Conservation (phyloP, 2,329 filamentous ascomycete genomes). For the Pyrenochaeta sp. region DNA sequence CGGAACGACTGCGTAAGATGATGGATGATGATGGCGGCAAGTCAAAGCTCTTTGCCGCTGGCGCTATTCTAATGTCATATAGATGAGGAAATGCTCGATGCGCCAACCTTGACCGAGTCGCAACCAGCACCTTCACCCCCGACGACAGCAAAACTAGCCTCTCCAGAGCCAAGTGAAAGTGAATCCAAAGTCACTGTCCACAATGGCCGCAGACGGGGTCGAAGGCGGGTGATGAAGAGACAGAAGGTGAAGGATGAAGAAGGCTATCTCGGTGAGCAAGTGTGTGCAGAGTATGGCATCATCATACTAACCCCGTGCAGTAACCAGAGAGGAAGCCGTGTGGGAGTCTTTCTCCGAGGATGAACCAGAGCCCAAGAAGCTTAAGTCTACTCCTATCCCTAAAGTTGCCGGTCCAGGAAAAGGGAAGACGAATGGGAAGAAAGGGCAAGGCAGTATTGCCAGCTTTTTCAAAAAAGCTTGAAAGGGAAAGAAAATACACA, state of each 20-base stretch:
- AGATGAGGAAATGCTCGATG: constrained; percentile 67
- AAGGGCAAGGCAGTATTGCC: constrained; percentile 83
- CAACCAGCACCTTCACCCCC: constrained; percentile 50
- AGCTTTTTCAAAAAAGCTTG: constrained; percentile 86
- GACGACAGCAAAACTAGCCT: constrained; percentile 23
- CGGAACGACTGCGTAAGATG: constrained; percentile 73
- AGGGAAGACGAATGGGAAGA: constrained; percentile 54
- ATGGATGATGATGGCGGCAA: constrained; percentile 75
- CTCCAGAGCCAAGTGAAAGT: constrained; percentile 28
- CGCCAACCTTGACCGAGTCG: constrained; percentile 49
- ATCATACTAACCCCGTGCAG: constrained; percentile 55
- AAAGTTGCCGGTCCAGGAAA: constrained; percentile 58
- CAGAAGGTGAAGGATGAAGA: constrained; percentile 86
- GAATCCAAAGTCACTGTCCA: constrained; percentile 56
- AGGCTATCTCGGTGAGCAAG: constrained; percentile 78
- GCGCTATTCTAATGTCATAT: constrained; percentile 33
- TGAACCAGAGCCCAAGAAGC: constrained; percentile 68
- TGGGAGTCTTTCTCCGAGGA: constrained; percentile 97
- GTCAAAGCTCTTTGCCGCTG: too few species aligned
- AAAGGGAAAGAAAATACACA: too few species aligned
- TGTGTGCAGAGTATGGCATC: constrained; percentile 10
- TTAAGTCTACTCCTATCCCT: constrained; percentile 55
- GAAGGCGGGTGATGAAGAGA: constrained; percentile 84
- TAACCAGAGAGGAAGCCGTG: constrained; percentile 81
- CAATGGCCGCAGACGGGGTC: constrained; percentile 75